These are phyloP conservation scores for Eremomyces bilateralis DNA, from an alignment of 495 filamentous ascomycete genomes.

Conservation along the genomic window DNA sequence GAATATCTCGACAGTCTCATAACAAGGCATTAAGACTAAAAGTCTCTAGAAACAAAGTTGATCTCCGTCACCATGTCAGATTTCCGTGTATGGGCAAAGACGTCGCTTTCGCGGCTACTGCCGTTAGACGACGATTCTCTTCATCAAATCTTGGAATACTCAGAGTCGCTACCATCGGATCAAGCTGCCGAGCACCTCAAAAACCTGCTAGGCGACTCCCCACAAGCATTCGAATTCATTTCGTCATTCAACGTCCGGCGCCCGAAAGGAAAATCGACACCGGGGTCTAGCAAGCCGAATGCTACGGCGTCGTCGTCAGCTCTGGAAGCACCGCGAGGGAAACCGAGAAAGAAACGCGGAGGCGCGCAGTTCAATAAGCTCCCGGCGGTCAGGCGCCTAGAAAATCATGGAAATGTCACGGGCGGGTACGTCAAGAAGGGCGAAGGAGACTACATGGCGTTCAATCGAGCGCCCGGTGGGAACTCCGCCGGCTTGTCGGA, in stretches of 20 bases:
- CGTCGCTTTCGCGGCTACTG: constrained; percentile 54
- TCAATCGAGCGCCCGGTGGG: constrained; percentile 17
- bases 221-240: constrained; percentile 76
- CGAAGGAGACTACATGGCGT: constrained; percentile 42
- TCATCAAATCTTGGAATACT: constrained; percentile 61
- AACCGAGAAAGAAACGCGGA: constrained; percentile 35
- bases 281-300: constrained; percentile 3
- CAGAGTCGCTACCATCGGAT: constrained; percentile 44
- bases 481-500: constrained; percentile 15
- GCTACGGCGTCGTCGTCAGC: constrained; percentile 7
- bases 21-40: too few relatives aligned
- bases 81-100: constrained; percentile 27
- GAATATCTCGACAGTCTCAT: too few relatives aligned
- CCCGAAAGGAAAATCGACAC: constrained; percentile 17
- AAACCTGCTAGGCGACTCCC: constrained; percentile 70
- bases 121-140: constrained; percentile 69
- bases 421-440: constrained; percentile 41
- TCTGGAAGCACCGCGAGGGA: constrained; percentile 13
- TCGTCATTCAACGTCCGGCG: constrained; percentile 67
- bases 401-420: constrained; percentile 31
- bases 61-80: too few relatives aligned
- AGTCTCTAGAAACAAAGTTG: too few relatives aligned
- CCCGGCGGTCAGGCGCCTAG: constrained; percentile 34
- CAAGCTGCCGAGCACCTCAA: constrained; percentile 67
- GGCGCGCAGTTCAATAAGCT: constrained; percentile 32